A percentile compares a stretch with the other conserved stretches of the same genome.
Conservation (phyloP, 768 basidiomycete species). For the Mycena filopes region DNA sequence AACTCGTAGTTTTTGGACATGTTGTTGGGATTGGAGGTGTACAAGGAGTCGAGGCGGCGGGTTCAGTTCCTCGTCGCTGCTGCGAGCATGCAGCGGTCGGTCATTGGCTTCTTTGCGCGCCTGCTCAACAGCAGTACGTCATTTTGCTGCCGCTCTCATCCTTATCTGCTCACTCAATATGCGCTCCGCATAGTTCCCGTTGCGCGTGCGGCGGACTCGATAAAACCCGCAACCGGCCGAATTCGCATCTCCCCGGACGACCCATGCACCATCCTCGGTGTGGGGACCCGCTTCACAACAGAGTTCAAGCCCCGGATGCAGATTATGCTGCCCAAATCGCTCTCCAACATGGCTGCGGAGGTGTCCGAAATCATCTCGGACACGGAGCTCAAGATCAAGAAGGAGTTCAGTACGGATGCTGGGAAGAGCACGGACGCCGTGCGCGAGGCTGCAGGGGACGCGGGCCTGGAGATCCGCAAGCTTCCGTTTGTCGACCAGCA, state of each 20-base stretch:
- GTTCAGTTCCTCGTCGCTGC: slow-evolving; percentile 92
- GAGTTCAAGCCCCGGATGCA: slow-evolving; percentile 85
- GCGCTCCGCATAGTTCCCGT: slow-evolving; percentile 75
- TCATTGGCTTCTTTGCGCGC: slow-evolving; percentile 83
- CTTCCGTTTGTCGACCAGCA: slow-evolving; percentile 93
- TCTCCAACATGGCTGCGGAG: slow-evolving; percentile 82
- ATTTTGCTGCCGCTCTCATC: not conserved
- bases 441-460: slow-evolving; percentile 65
- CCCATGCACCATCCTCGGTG: slow-evolving; percentile 84
- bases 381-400: slow-evolving; percentile 84
- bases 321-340: slow-evolving; percentile 84
- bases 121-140: slow-evolving; percentile 78
- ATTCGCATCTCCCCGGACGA: slow-evolving; percentile 80
- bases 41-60: slow-evolving; percentile 82
- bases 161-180: not conserved
- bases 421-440: slow-evolving; percentile 76
- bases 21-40: slow-evolving; percentile 84
- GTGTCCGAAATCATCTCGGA: slow-evolving; percentile 91
- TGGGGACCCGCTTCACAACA: slow-evolving; percentile 78
- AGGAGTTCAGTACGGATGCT: slow-evolving; percentile 82
- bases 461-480: slow-evolving; percentile 82
- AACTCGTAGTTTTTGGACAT: slow-evolving; percentile 86
- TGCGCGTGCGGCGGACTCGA: slow-evolving; percentile 88
- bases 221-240: slow-evolving; percentile 77
- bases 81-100: slow-evolving; percentile 83